Percentiles rank a stretch among this genome's conserved stretches.
phyloP scores from a whole-genome alignment of 805 yeast genomes.

The Yarrowia porcina region DNA sequence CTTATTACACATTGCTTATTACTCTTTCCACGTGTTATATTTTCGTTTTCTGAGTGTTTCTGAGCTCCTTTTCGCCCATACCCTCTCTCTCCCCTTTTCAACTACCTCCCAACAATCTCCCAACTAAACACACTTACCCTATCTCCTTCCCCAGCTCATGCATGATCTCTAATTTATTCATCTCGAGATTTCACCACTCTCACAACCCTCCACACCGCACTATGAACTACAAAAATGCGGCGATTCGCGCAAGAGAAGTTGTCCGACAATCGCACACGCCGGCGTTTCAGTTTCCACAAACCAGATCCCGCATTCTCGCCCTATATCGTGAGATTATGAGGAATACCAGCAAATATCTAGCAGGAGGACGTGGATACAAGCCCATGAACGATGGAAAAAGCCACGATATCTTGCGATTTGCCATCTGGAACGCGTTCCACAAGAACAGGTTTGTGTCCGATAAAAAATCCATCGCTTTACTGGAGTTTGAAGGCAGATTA shows the following conservation, averaged over 20 bases:
- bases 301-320: not conserved
- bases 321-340: constrained; percentile 7
- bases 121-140: not conserved
- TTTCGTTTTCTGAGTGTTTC: no score
- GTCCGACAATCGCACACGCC: constrained; percentile 16
- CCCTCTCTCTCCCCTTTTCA: no score
- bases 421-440: constrained; percentile 21
- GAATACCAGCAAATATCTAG: not conserved
- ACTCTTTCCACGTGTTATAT: no score
- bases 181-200: no score
- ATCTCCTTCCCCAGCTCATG: not conserved
- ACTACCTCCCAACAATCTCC: not conserved
- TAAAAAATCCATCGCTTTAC: not conserved
- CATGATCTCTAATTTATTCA: not conserved
- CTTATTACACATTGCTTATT: no score
- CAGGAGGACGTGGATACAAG: not conserved
- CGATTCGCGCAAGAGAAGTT: not conserved
- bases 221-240: constrained; percentile 19
- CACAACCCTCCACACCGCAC: no score
- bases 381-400: not conserved
- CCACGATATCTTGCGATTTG: not conserved
- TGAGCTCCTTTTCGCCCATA: no score
- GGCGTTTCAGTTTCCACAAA: not conserved
- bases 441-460: not conserved
- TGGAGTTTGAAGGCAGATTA: not conserved